Conservation (phyloP, 495 filamentous ascomycete species). For the Penicillium silybi region DNA sequence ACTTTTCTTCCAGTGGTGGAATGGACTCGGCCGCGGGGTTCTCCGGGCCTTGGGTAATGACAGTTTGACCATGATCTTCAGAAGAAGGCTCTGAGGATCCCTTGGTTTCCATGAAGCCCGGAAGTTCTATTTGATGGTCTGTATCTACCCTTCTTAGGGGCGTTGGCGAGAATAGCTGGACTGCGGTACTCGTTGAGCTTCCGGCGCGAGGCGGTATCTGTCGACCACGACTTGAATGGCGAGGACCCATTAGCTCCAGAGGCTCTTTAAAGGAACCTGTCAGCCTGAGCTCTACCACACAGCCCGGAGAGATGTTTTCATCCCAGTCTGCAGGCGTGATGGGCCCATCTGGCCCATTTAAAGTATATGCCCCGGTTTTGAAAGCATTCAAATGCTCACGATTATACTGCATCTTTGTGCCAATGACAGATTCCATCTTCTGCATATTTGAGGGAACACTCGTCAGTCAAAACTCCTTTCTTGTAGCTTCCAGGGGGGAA, state of each 20-base stretch:
- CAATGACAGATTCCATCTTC: not conserved
- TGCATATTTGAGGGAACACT: not conserved
- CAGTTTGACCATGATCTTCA: too few species aligned
- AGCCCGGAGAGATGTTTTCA: not conserved
- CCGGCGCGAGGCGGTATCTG: not conserved
- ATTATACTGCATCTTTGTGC: not conserved
- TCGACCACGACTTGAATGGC: not conserved
- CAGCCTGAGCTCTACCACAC: not conserved
- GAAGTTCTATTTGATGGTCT: not conserved
- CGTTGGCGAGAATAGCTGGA: not conserved
- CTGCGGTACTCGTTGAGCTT: not conserved
- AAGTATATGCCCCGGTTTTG: not conserved
- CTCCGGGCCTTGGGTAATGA: not conserved
- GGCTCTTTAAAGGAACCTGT: not conserved
- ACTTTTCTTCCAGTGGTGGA: not conserved
- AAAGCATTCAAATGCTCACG: not conserved
- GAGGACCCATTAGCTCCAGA: not conserved
- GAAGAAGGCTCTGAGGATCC: not conserved
- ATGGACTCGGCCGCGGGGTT: not conserved
- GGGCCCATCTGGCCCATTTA: slow-evolving; percentile 1
- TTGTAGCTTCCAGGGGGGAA: not conserved
- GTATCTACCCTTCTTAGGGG: not conserved
- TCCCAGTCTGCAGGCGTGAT: not conserved
- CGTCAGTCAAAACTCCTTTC: not conserved
- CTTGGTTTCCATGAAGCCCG: not conserved